Evolutionary conservation across 78 protist genomes (phyloP).

Genomic region (Dictyostelium citrinum): DNA sequence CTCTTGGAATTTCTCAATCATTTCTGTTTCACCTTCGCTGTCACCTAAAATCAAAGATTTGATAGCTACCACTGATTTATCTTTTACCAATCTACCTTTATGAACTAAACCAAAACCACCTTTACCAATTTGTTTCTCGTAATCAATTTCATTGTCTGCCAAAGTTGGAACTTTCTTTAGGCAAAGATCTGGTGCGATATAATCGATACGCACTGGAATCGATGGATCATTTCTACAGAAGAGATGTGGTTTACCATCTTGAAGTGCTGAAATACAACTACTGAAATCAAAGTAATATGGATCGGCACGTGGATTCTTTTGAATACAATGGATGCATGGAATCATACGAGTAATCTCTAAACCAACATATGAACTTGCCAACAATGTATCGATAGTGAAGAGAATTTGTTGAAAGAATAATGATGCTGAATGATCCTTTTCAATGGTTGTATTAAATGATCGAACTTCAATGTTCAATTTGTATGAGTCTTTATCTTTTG

Average conservation of each 20-base stretch:
- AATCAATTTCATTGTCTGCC: conserved; percentile 29
- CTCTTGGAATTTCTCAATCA: conserved; percentile 71
- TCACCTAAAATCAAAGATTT: conserved; percentile 45
- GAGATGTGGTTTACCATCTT: conserved; percentile 46
- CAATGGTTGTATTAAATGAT: conserved; percentile 15
- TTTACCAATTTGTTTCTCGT: conserved; percentile 68
- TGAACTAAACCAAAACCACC: conserved; percentile 79
- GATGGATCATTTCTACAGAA: conserved; percentile 63
- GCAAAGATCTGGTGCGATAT: conserved; percentile 69
- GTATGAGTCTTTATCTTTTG: conserved; percentile 34
- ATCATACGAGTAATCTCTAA: conserved; percentile 12
- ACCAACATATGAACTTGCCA: conserved; percentile 34
- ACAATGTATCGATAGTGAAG: conserved; percentile 52
- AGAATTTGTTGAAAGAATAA: conserved; percentile 36
- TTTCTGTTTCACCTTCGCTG: conserved; percentile 23
- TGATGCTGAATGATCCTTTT: conserved; percentile 26
- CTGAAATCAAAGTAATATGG: conserved; percentile 59
- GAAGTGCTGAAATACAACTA: conserved; percentile 51
- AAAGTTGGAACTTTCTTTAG: conserved; percentile 45
- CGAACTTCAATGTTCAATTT: conserved; percentile 59
- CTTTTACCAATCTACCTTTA: conserved; percentile 8
- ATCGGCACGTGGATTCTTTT: conserved; percentile 18
- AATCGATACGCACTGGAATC: conserved; percentile 46
- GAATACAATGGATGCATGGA: conserved; percentile 75
- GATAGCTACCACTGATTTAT: conserved; percentile 47